A percentile compares a stretch with the other conserved stretches of the same genome.
Conservation (phyloP, 441 rosid species). For the Sinapis alba region DNA sequence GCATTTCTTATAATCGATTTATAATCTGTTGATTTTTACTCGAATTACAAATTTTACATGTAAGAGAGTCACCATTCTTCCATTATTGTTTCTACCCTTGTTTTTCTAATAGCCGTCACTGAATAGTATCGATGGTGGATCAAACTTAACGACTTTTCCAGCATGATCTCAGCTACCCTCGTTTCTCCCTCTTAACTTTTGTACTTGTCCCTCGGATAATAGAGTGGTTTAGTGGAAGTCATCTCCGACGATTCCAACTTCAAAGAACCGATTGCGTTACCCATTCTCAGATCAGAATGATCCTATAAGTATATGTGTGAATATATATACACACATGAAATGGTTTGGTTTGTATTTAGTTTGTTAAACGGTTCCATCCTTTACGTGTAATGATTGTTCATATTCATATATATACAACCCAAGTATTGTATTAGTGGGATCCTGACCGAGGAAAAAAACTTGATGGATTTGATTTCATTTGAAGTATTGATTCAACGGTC, state of each 20-base stretch:
- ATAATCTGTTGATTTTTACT: too few species aligned
- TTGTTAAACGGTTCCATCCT: slow-evolving; percentile 51
- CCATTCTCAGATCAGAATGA: slow-evolving; percentile 42
- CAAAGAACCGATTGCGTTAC: slow-evolving; percentile 44
- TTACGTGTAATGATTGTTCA: slow-evolving; percentile 11
- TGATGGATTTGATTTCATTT: slow-evolving; percentile 5
- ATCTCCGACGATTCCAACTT: slow-evolving; percentile 24
- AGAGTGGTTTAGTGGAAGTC: slow-evolving; percentile 33
- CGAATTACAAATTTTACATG: too few species aligned
- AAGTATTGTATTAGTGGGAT: slow-evolving; percentile 23
- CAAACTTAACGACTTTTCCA: slow-evolving; percentile 79
- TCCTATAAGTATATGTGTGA: background rate
- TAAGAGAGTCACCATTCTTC: too few species aligned
- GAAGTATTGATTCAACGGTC: slow-evolving; percentile 33
- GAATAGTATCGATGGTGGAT: slow-evolving; percentile 24
- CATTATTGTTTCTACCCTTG: too few species aligned
- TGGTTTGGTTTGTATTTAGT: background rate
- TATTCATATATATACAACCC: too few species aligned
- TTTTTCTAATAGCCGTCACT: too few species aligned
- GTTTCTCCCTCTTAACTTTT: slow-evolving; percentile 46
- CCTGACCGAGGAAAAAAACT: background rate
- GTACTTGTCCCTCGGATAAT: slow-evolving; percentile 66
- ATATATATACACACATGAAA: background rate
- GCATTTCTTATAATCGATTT: too few species aligned
- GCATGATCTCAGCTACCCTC: slow-evolving; percentile 82